Percentiles rank a stretch among this genome's conserved stretches.
phyloP scores from a whole-genome alignment of 1,284 basidiomycete species.

The Ustanciosporium gigantosporum region DNA sequence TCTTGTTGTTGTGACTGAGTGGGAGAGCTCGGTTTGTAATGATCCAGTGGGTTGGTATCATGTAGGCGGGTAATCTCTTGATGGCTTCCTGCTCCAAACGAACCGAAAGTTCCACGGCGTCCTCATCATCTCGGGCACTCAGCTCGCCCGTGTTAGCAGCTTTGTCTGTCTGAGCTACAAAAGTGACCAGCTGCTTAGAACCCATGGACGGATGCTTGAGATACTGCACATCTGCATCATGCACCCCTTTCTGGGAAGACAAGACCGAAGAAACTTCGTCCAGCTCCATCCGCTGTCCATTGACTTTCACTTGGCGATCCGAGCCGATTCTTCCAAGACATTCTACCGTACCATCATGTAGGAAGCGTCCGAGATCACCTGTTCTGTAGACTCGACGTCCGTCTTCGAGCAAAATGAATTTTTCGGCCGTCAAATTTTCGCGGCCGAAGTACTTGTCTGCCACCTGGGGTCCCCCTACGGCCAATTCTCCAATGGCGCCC shows the following conservation, averaged over 20 bases:
- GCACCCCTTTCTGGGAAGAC: slow-evolving; percentile 17
- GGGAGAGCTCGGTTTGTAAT: slow-evolving; percentile 37
- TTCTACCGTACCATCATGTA: slow-evolving; percentile 49
- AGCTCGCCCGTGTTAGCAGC: slow-evolving; percentile 2
- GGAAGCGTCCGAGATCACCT: slow-evolving; percentile 56
- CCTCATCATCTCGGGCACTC: slow-evolving; percentile 15
- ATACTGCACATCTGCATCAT: slow-evolving; percentile 51
- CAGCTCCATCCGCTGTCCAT: slow-evolving; percentile 59
- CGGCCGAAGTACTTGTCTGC: slow-evolving; percentile 55
- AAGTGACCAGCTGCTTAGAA: slow-evolving; percentile 53
- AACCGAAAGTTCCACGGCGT: slow-evolving; percentile 23
- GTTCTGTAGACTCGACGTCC: slow-evolving; percentile 57
- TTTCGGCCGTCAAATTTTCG: slow-evolving; percentile 45
- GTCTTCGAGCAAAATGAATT: slow-evolving; percentile 42
- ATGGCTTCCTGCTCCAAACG: slow-evolving; percentile 33
- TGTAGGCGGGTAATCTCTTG: slow-evolving; percentile 48
- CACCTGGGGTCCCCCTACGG: slow-evolving; percentile 56
- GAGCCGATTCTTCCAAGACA: slow-evolving; percentile 52
- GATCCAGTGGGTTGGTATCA: slow-evolving; percentile 53
- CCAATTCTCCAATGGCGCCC: slow-evolving; percentile 55
- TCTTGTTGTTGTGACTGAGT: slow-evolving; percentile 58
- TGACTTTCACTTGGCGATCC: slow-evolving; percentile 58
- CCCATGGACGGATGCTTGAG: slow-evolving; percentile 48
- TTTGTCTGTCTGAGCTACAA: slow-evolving; percentile 16
- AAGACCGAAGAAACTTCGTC: slow-evolving; percentile 55